phyloP scores from a whole-genome alignment of 1,139 yeast genomes.

The Torulaspora pretoriensis region DNA sequence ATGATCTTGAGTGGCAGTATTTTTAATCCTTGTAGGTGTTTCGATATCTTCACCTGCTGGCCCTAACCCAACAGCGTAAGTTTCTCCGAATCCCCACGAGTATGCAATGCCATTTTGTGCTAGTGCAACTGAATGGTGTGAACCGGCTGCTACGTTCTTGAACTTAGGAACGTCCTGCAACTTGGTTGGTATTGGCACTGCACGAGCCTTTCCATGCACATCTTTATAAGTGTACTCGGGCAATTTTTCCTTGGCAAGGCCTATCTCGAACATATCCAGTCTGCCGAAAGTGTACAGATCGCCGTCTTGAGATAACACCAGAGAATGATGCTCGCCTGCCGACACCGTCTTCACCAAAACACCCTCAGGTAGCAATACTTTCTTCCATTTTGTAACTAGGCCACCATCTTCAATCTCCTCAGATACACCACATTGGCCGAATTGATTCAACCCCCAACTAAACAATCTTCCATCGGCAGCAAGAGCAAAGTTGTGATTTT shows the following conservation, averaged over 20 bases:
- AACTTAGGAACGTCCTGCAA: slow-evolving; percentile 55
- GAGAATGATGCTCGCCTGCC: slow-evolving; percentile 93
- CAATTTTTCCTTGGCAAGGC: slow-evolving; percentile 61
- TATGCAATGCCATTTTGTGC: slow-evolving; percentile 79
- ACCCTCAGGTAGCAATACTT: slow-evolving; percentile 54
- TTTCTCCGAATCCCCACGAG: slow-evolving; percentile 98
- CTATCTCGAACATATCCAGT: slow-evolving; percentile 88
- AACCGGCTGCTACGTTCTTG: slow-evolving; percentile 71
- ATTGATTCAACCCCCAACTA: slow-evolving; percentile 95
- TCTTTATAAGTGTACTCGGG: slow-evolving; percentile 71
- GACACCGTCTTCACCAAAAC: slow-evolving; percentile 57
- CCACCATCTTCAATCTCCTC: slow-evolving; percentile 73
- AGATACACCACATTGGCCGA: slow-evolving; percentile 90
- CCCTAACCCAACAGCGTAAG: slow-evolving; percentile 93
- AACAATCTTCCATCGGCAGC: slow-evolving; percentile 64
- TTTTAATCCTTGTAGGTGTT: slow-evolving; percentile 76
- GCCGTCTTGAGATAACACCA: slow-evolving; percentile 70
- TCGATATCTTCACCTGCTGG: slow-evolving; percentile 88
- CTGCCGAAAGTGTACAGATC: slow-evolving; percentile 83
- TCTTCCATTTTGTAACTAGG: slow-evolving; percentile 70
- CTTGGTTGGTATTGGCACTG: slow-evolving; percentile 81
- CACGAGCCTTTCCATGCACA: slow-evolving; percentile 74
- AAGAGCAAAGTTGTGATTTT: slow-evolving; percentile 92
- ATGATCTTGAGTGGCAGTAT: slow-evolving; percentile 84
- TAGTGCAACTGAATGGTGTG: slow-evolving; percentile 88